phyloP scores from a whole-genome alignment of 2,329 filamentous ascomycete genomes.

The Trichoderma sp. region DNA sequence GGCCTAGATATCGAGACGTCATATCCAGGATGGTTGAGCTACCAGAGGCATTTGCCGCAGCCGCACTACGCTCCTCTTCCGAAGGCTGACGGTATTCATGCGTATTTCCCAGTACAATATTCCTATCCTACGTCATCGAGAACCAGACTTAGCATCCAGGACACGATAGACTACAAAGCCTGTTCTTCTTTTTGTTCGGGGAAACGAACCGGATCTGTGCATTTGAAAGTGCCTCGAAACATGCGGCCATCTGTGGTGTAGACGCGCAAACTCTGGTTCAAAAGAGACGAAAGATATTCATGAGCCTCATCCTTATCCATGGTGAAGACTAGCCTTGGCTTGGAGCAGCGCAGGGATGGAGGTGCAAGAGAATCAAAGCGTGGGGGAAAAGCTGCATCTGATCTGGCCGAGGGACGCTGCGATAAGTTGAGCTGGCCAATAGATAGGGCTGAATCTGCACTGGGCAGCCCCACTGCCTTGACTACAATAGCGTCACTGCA shows the following conservation, averaged over 20 bases:
- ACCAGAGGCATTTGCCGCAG: slow-evolving; percentile 34
- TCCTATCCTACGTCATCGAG: slow-evolving; percentile 64
- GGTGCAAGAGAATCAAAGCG: not conserved
- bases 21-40: slow-evolving; percentile 63
- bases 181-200: not conserved
- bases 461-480: not conserved
- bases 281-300: slow-evolving; percentile 60
- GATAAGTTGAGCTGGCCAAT: slow-evolving; percentile 9
- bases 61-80: slow-evolving; percentile 43
- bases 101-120: slow-evolving; percentile 80
- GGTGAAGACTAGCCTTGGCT: not conserved
- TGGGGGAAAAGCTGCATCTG: not conserved
- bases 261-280: slow-evolving; percentile 77
- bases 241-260: slow-evolving; percentile 80
- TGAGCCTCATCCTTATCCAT: slow-evolving; percentile 55
- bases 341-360: not conserved
- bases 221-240: slow-evolving; percentile 90
- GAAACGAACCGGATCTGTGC: slow-evolving; percentile 77
- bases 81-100: slow-evolving; percentile 86
- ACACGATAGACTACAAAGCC: not conserved
- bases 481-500: slow-evolving; percentile 8
- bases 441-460: not conserved
- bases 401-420: not conserved
- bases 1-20: slow-evolving; percentile 80
- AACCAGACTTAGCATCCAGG: not conserved